Evolutionary conservation across 2,329 filamentous ascomycete genomes (phyloP), one percentile per base, ranked within the genome.

Genomic region (Sclerotinia trifoliorum): DNA sequence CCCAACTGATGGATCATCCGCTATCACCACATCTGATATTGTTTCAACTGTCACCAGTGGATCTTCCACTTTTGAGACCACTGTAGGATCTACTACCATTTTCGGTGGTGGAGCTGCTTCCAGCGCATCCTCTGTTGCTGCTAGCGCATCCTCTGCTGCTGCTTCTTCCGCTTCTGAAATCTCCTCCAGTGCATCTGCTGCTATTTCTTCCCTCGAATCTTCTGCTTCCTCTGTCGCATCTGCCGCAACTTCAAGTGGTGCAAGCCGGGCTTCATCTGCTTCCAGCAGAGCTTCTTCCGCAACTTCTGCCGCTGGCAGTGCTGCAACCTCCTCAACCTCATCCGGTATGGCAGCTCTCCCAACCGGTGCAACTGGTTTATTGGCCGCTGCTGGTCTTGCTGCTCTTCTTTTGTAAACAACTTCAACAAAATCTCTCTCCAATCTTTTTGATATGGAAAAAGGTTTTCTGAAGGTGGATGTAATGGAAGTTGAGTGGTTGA

Each of bases 391-490:
- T 52, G 76, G 76, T 72, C 57, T 77, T 46, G 76, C 74, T 24
- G 76, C 73, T 66, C 49, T 77, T 63, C 66, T 78, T 68, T 69
- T 78, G 69, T 78, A 77, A 74, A 71, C 61, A 64, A 19, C 65
- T 61, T 39, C 42, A 61, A 39, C 39, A 32, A 19, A 29, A 13
- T 4, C 44, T 60, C 26, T 57, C 64, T 46, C 35, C 54, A 32
- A 39, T 71, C 49, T 29, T 61, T 29, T 62, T 54, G 19, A 62
- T 19, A 66, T 61, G 60, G 60, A 48, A 73, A 51, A 73, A 68
- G 71, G 70, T 15, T 21, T 21, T 51, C 13, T 55, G 48, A 44
- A 55, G 49, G 35, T 67, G 65, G 48, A 67, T 62, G 48, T 62
- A 68, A 70, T 65, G 68, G 68, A 57, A 42, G 26, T 62, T 42